A percentile compares a stretch with the other conserved stretches of the same genome.
phyloP scores from a whole-genome alignment of 176 grass and related monocot species.

The Canna indica region DNA sequence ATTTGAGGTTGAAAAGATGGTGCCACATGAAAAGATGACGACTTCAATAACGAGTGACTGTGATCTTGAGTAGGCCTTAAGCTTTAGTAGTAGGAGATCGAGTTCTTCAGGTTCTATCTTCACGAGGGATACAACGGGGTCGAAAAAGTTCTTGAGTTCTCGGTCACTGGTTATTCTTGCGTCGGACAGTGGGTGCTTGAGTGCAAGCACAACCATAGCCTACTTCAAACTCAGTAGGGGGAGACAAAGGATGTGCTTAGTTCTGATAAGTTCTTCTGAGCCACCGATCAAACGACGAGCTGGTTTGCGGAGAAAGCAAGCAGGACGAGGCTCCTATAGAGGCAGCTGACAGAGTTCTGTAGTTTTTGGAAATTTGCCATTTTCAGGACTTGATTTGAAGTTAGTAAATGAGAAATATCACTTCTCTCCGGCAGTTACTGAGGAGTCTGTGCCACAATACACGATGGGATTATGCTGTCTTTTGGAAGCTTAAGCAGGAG shows the following conservation, averaged over 20 bases:
- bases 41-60: background rate
- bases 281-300: slow-evolving; percentile 59
- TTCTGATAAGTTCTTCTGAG: slow-evolving; percentile 36
- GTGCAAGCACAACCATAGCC: background rate
- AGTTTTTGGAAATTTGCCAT: slow-evolving; percentile 12
- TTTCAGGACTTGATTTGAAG: background rate
- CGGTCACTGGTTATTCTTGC: background rate
- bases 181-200: background rate
- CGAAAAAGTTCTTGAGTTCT: background rate
- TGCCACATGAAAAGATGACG: background rate
- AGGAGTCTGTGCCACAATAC: slow-evolving; percentile 46
- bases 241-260: slow-evolving; percentile 42
- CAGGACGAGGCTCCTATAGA: slow-evolving; percentile 55
- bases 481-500: slow-evolving; percentile 42
- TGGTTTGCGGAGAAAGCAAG: slow-evolving; percentile 58
- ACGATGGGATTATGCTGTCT: slow-evolving; percentile 53
- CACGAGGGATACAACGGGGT: background rate
- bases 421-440: slow-evolving; percentile 26
- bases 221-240: slow-evolving; percentile 4
- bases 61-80: background rate
- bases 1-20: background rate
- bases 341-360: slow-evolving; percentile 35
- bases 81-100: background rate
- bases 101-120: background rate
- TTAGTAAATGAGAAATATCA: slow-evolving; percentile 17